Base-by-base conservation (phyloP, 768 basidiomycete species). In the Paxillus involutus region DNA sequence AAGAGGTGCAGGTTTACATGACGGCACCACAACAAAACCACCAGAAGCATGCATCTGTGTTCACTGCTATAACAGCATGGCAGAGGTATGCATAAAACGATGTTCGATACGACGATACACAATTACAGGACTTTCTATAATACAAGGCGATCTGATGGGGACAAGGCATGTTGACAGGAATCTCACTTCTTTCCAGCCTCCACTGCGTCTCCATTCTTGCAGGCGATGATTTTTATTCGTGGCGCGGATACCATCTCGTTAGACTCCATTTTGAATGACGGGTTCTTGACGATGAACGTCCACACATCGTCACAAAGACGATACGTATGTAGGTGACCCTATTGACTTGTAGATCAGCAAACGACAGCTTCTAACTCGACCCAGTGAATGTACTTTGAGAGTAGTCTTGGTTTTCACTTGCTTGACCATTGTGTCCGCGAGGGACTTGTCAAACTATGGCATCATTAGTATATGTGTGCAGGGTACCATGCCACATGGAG, bases 251-350 rank as follows among this genome's bases (percentile, higher is more conserved):
- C 84, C 68, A 84, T 75, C 65, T 91, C 87, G 69, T 89, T 90
- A 59, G 85, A 83, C 71, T 99, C 97, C 88, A 98, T 94, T 75
- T 98, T 98, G 75, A 99, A 96, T 14, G 76, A 75, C 9, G 95
- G 89, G 62, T 95, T 86, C 71, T 94, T 91, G 47, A 98, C 90
- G 58, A 96, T 91, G 72, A 98, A 99, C 49, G 96, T 98, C 97
- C 97, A 98, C 45, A 98, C 96, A 66, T 95, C 94, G 74, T 96
- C 94, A 70, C 91, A 93, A 4, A 93, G 79, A 8, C 92, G 85
- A 71, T 97, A 99, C 2, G 94, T 98, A 60, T 89, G 83, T 51
- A 98, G 73, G 68, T 95, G 90, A 16, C 94, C 96, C 92, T 91
- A 58, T 12, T 47, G 51, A 41, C 33, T 1, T 37, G 53, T 2